Conservation (phyloP, 169 alveolate species). For the Cryptosporidium canis region DNA sequence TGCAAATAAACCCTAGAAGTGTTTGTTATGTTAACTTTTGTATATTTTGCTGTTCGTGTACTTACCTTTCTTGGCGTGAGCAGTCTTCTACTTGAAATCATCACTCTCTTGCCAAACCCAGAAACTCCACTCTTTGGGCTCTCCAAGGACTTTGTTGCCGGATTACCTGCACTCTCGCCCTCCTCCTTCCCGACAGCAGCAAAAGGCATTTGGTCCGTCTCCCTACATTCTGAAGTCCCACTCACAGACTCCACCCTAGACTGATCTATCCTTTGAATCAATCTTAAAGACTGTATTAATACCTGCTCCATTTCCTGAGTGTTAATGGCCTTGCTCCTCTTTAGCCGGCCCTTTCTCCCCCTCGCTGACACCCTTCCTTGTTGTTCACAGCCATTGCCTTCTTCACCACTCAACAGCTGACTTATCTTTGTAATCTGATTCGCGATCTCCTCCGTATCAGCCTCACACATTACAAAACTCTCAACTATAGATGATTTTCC, state of each 20-base stretch:
- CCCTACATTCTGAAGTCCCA: background rate
- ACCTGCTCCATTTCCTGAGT: constrained; percentile 12
- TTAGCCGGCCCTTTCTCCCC: constrained; percentile 24
- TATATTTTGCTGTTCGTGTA: background rate
- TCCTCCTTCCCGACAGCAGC: background rate
- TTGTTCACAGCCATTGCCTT: background rate
- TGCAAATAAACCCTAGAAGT: constrained; percentile 29
- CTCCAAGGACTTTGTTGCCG: background rate
- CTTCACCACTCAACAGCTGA: background rate
- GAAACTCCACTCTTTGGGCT: constrained; percentile 34
- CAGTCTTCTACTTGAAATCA: constrained; percentile 35
- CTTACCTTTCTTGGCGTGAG: constrained; percentile 72
- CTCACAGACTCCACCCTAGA: background rate
- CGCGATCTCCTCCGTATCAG: background rate
- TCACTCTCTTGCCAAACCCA: constrained; percentile 16
- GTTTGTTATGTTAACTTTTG: background rate
- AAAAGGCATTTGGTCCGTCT: background rate
- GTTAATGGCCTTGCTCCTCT: background rate
- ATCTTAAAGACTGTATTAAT: constrained; percentile 20
- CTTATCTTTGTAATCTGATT: constrained; percentile 8
- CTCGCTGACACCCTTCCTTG: background rate
- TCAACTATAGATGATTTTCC: background rate
- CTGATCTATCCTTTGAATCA: constrained; percentile 33
- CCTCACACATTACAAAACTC: background rate
- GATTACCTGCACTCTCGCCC: background rate